These are phyloP conservation scores for Bretziella fagacearum DNA, from an alignment of 2,329 filamentous ascomycete species.

Conservation along the genomic window DNA sequence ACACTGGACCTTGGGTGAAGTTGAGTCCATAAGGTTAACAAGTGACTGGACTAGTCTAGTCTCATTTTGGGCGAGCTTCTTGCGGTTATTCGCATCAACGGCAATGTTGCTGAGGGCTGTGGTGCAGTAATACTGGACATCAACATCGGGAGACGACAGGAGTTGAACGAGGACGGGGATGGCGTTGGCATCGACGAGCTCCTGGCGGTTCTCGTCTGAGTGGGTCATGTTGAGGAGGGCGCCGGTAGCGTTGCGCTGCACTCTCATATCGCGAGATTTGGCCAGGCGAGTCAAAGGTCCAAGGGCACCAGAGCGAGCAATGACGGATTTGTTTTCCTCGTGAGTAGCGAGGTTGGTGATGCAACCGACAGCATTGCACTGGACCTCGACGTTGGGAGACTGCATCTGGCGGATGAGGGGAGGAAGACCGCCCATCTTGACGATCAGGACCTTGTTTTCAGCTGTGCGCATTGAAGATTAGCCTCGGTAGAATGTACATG, in stretches of 20 bases:
- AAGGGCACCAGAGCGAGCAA: conserved; percentile 83
- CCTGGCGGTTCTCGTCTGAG: conserved; percentile 94
- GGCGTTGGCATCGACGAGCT: conserved; percentile 92
- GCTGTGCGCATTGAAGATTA: conserved; percentile 37
- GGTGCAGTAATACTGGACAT: conserved; percentile 98
- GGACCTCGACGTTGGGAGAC: conserved; percentile 92
- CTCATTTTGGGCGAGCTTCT: conserved; percentile 80
- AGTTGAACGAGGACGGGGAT: conserved; percentile 94
- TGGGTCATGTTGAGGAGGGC: conserved; percentile 98
- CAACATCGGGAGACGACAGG: conserved; percentile 79
- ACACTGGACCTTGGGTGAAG: conserved; percentile 93
- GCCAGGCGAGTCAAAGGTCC: conserved; percentile 80
- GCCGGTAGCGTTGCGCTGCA: conserved; percentile 92
- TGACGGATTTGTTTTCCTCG: conserved; percentile 98
- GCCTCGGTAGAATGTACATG: background rate
- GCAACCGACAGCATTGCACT: conserved; percentile 97
- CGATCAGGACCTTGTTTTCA: conserved; percentile 95
- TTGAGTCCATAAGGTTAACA: conserved; percentile 93
- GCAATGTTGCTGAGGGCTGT: conserved; percentile 97
- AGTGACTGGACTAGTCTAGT: conserved; percentile 82
- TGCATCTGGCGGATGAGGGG: conserved; percentile 97
- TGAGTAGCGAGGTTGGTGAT: conserved; percentile 97
- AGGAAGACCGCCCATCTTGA: conserved; percentile 73
- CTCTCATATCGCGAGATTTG: conserved; percentile 96
- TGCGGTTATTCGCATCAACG: conserved; percentile 78